Evolutionary conservation across 2,329 filamentous ascomycete genomes (phyloP).

Genomic region (Hymenoscyphus fraxineus): DNA sequence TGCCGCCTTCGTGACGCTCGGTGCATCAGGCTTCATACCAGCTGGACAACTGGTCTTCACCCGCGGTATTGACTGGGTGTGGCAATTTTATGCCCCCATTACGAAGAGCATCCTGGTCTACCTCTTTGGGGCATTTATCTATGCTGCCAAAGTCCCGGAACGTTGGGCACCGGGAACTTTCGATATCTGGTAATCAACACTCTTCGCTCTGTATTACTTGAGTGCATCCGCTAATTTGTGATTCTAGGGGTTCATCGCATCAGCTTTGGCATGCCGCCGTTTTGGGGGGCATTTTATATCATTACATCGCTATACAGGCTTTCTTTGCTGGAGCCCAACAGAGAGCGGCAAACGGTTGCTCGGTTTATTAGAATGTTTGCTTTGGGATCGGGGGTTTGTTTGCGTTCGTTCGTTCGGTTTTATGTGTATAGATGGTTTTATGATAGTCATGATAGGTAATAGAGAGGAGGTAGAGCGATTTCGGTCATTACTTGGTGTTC

Average conservation of each 20-base stretch:
- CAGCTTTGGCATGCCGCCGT: constrained; percentile 98
- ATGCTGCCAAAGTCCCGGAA: constrained; percentile 89
- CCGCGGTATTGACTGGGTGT: constrained; percentile 75
- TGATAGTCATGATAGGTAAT: neutral
- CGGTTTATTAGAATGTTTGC: constrained; percentile 21
- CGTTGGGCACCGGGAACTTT: constrained; percentile 90
- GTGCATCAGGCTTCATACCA: constrained; percentile 83
- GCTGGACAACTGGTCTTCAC: constrained; percentile 78
- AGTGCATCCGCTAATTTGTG: neutral
- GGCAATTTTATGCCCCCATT: constrained; percentile 85
- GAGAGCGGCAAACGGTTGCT: constrained; percentile 47
- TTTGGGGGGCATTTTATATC: constrained; percentile 91
- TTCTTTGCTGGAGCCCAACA: constrained; percentile 80
- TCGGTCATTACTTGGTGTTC: neutral
- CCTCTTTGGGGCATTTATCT: constrained; percentile 76
- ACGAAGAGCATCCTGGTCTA: constrained; percentile 85
- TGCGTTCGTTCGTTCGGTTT: neutral
- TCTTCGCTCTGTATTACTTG: neutral
- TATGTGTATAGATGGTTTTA: neutral
- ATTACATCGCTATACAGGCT: constrained; percentile 92
- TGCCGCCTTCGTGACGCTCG: constrained; percentile 83
- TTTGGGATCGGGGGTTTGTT: neutral
- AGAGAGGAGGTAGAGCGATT: neutral
- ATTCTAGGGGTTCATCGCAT: constrained; percentile 44
- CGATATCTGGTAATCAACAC: constrained; percentile 85